A percentile compares a stretch with the other conserved stretches of the same genome.
These are phyloP conservation scores for Teunomyces gatunensis DNA, from an alignment of 805 yeast species.

Conservation along the genomic window DNA sequence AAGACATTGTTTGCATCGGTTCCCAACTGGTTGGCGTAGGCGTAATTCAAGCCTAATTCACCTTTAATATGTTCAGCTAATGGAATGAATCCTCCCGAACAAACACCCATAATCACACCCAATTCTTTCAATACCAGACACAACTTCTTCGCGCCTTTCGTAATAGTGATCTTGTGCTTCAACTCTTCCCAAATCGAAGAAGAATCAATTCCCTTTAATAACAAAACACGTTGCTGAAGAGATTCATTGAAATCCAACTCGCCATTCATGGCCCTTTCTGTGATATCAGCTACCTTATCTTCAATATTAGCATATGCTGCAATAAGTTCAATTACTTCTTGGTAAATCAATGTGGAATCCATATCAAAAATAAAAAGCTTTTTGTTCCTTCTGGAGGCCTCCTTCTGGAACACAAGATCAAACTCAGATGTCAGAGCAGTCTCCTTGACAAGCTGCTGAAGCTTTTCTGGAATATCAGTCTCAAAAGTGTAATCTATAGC, in stretches of 20 bases:
- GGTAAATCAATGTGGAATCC: conserved; percentile 96
- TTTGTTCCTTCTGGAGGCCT: conserved; percentile 27
- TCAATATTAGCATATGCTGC: conserved; percentile 95
- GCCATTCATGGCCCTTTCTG: conserved; percentile 95
- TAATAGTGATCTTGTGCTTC: conserved; percentile 63
- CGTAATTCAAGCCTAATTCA: conserved; percentile 74
- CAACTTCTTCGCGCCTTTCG: conserved; percentile 83
- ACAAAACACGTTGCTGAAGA: conserved; percentile 64
- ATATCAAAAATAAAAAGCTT: conserved; percentile 87
- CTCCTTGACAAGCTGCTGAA: conserved; percentile 6
- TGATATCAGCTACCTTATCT: conserved; percentile 79
- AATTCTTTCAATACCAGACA: conserved; percentile 55
- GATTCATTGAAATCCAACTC: conserved; percentile 89
- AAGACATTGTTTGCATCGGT: conserved; percentile 47
- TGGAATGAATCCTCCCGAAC: conserved; percentile 93
- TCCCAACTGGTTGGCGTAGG: conserved; percentile 74
- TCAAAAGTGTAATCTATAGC: conserved; percentile 21
- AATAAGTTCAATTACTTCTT: conserved; percentile 93
- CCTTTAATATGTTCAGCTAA: conserved; percentile 74
- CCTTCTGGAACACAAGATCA: conserved; percentile 35
- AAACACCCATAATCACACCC: conserved; percentile 77
- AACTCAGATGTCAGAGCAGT: conserved; percentile 6
- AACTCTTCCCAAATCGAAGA: conserved; percentile 74
- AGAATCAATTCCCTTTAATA: conserved; percentile 81
- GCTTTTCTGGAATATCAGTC: conserved; percentile 9